Base-by-base conservation (phyloP, 495 filamentous ascomycete genomes). In the Neurospora sp. region DNA sequence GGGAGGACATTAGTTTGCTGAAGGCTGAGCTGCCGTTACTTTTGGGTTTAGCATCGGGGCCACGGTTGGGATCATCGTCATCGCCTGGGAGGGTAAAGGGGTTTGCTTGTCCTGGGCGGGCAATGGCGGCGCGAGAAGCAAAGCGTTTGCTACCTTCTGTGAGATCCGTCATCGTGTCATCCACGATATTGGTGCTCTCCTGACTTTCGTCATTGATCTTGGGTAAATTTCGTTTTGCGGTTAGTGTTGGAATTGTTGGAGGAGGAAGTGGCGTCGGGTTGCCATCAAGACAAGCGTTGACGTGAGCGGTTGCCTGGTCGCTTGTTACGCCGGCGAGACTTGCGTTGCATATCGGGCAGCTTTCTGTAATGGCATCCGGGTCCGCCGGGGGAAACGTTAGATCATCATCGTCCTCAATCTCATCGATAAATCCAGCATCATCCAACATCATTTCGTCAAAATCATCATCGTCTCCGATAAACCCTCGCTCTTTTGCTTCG, bases 201-300 rank as follows among this genome's bases (percentile, higher is more conserved):
- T 74, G 74, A 2, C 39, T 27, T 68, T 73, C 20, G 14, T 72
- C 18, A 44, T 72, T 40, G 1, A 9, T 1, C 4, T 12, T 31
- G 53, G 70, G n/a, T 1, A 47, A 20, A 3, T n/a, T 27, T 31
- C 47, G 68, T 9, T 69, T 16, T 9, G 27, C 68, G 18, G 16
- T 70, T 45, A 37, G 53, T 35, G 10, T 27, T 68, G 70, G 39
- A n/a, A 14, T 8, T 16, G 86, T 69, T 20, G 73, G 45, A 35
- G 71, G 72, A 0, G 79, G 83, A 27, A 90, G 73, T 8, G 87
- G 85, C 68, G 85, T 82, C 16, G 89, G 85, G 70, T 90, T 91
- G 0, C 93, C 93, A 81, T 99, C 96, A 14, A 99, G 83, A 82
- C 96, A 99, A 44, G 89, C 87, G 78, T 99, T 99, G 72, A 98